These are phyloP conservation scores for Escovopsis weberi DNA, from an alignment of 2,329 filamentous ascomycete species.

Conservation along the genomic window DNA sequence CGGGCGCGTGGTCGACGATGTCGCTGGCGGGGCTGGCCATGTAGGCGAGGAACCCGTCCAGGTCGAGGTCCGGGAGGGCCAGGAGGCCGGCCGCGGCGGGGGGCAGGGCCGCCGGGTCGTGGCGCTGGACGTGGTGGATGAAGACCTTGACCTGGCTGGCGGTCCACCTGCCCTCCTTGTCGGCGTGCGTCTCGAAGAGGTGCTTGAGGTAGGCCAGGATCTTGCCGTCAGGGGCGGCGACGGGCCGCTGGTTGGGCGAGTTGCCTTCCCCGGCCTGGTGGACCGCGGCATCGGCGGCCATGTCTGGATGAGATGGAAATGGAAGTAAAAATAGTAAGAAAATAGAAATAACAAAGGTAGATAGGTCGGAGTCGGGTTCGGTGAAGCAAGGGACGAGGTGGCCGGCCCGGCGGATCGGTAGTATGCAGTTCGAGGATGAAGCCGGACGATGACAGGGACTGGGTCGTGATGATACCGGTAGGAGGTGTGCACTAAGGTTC, in stretches of 20 bases:
- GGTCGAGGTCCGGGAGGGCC: constrained; percentile 25
- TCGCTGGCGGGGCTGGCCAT: constrained; percentile 37
- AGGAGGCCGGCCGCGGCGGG: constrained; percentile 13
- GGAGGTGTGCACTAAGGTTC: background rate
- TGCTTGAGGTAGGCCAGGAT: constrained; percentile 29
- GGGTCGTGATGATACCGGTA: background rate
- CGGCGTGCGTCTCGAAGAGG: constrained; percentile 31
- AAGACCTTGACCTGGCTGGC: constrained; percentile 31
- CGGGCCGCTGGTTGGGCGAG: constrained; percentile 24
- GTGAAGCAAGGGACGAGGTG: no score
- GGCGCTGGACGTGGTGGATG: constrained; percentile 31
- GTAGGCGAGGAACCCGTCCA: constrained; percentile 37
- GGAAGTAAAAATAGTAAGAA: background rate
- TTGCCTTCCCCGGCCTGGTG: constrained; percentile 35
- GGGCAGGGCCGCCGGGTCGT: constrained; percentile 15
- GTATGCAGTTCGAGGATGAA: no score
- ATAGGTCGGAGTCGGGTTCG: background rate
- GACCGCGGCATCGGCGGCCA: constrained; percentile 7
- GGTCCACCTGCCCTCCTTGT: constrained; percentile 29
- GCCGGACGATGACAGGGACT: no score
- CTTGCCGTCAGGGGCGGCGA: constrained; percentile 26
- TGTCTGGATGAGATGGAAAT: background rate
- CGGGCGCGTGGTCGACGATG: constrained; percentile 21
- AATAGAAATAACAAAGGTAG: background rate
- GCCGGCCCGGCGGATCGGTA: no score